These are phyloP conservation scores for Exophiala viscosa DNA, from an alignment of 2,329 filamentous ascomycete species.

Conservation along the genomic window DNA sequence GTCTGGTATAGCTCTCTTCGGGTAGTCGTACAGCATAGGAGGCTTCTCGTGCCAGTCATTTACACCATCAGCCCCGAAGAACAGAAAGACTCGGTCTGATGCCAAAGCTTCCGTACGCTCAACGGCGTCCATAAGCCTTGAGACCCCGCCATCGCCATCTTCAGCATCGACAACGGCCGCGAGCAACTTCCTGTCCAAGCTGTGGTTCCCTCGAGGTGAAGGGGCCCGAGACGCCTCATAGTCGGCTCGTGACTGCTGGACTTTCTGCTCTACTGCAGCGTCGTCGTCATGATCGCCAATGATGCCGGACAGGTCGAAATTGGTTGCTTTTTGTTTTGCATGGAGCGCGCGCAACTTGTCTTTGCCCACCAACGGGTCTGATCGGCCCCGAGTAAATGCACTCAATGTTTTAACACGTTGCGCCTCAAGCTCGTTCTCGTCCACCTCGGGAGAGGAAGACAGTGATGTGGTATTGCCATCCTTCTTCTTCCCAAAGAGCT, in stretches of 20 bases:
- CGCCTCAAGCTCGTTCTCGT: constrained; percentile 21
- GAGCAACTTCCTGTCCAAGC: constrained; percentile 40
- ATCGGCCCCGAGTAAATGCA: constrained; percentile 19
- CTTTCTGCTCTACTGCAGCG: constrained; percentile 55
- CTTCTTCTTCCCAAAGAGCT: constrained; percentile 40
- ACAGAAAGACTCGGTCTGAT: constrained; percentile 53
- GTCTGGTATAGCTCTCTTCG: constrained; percentile 32
- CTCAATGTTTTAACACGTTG: constrained; percentile 21
- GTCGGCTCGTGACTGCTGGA: constrained; percentile 37
- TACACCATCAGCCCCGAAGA: constrained; percentile 44
- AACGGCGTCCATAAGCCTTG: constrained; percentile 55
- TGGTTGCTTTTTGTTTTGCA: constrained; percentile 20
- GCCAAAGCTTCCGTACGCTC: constrained; percentile 58
- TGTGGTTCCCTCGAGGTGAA: constrained; percentile 12
- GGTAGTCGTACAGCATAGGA: constrained; percentile 34
- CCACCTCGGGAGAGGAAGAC: constrained; percentile 20
- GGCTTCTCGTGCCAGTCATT: constrained; percentile 27
- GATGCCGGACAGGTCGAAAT: constrained; percentile 37
- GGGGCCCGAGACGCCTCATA: constrained; percentile 27
- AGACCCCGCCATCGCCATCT: constrained; percentile 37
- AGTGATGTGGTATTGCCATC: constrained; percentile 10
- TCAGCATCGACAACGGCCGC: constrained; percentile 43
- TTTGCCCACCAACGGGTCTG: constrained; percentile 21
- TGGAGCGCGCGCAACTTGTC: constrained; percentile 25
- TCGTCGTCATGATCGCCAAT: constrained; percentile 59